phyloP scores from a whole-genome alignment of 129 eudicot species.

The Lactuca sativa region DNA sequence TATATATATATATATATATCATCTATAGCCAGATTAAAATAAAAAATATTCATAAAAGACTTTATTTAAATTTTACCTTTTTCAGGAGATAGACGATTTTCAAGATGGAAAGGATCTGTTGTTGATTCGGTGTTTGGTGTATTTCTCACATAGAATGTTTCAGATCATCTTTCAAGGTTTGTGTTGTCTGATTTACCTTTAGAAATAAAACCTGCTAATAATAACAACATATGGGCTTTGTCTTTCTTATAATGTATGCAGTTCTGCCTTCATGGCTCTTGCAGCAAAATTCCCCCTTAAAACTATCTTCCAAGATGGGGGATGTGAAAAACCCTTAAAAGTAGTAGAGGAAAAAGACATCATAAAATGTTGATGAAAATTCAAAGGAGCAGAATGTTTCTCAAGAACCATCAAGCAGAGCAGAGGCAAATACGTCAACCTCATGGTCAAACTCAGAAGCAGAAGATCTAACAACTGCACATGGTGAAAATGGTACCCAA shows the following conservation, averaged over 20 bases:
- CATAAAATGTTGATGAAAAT: conserved; percentile 22
- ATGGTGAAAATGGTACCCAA: not conserved
- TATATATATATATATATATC: not conserved
- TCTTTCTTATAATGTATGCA: conserved; percentile 33
- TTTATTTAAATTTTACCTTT: not conserved
- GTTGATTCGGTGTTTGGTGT: conserved; percentile 86
- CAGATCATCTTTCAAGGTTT: conserved; percentile 79
- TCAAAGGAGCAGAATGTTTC: conserved; percentile 37
- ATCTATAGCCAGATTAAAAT: not conserved
- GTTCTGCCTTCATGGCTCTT: conserved; percentile 77
- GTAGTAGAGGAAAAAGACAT: conserved; percentile 35
- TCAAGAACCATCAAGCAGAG: not conserved
- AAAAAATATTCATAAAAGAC: not conserved
- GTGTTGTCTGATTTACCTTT: not conserved
- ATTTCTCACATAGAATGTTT: conserved; percentile 77
- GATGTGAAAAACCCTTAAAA: conserved; percentile 25
- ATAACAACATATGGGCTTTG: not conserved
- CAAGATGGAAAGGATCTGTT: conserved; percentile 82
- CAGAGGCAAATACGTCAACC: conserved; percentile 23
- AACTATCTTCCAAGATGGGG: conserved; percentile 13
- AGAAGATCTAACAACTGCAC: conserved; percentile 45
- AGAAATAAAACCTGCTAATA: not conserved
- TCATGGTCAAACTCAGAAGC: conserved; percentile 52
- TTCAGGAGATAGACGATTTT: conserved; percentile 75
- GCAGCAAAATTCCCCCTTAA: conserved; percentile 56